Evolutionary conservation across 495 filamentous ascomycete species (phyloP).

Genomic region (Penicillium odoratum): DNA sequence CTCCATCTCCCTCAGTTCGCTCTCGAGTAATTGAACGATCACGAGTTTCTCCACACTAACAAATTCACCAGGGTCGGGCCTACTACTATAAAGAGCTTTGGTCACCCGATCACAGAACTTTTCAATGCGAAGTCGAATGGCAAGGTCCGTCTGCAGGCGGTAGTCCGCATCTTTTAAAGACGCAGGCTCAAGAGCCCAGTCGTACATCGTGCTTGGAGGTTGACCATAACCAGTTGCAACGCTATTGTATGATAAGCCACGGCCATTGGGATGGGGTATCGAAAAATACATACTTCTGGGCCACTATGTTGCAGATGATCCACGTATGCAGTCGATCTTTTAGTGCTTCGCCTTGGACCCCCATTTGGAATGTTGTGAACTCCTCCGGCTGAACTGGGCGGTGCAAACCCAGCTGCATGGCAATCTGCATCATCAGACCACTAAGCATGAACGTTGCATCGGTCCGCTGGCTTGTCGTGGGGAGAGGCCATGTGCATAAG

Average conservation of each 20-base stretch:
- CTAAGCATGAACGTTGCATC: slow-evolving; percentile 90
- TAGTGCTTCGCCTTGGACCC: slow-evolving; percentile 79
- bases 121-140: slow-evolving; percentile 76
- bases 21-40: slow-evolving; percentile 57
- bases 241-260: slow-evolving; percentile 35
- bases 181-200: slow-evolving; percentile 74
- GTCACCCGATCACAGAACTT: slow-evolving; percentile 84
- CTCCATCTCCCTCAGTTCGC: slow-evolving; percentile 55
- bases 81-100: slow-evolving; percentile 81
- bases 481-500: slow-evolving; percentile 89
- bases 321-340: slow-evolving; percentile 85
- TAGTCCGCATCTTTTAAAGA: slow-evolving; percentile 65
- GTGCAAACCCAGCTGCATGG: slow-evolving; percentile 86
- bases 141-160: slow-evolving; percentile 64
- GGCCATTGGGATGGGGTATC: neutral
- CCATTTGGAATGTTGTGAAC: slow-evolving; percentile 79
- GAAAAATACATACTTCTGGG: slow-evolving; percentile 61
- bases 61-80: slow-evolving; percentile 70
- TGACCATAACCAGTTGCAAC: slow-evolving; percentile 91
- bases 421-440: slow-evolving; percentile 92
- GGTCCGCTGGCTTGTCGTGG: slow-evolving; percentile 78
- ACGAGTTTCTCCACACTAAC: slow-evolving; percentile 70
- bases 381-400: slow-evolving; percentile 89
- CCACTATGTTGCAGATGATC: slow-evolving; percentile 90
- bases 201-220: slow-evolving; percentile 80